Evolutionary conservation across 2,329 filamentous ascomycete genomes (phyloP), one percentile per base, ranked within the genome.

Genomic region (Fragosphaeria purpurea): DNA sequence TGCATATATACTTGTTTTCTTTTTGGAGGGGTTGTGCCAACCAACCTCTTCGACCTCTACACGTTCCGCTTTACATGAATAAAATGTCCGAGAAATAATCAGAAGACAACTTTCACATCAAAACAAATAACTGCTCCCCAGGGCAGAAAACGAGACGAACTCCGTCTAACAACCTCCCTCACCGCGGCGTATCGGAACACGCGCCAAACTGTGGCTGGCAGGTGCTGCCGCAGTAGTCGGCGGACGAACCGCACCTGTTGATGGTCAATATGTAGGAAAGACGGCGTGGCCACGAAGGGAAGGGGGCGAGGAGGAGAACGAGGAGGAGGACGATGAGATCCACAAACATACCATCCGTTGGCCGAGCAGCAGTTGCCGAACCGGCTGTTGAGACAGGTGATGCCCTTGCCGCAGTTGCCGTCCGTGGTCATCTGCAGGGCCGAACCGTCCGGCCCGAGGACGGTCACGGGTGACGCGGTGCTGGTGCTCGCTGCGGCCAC

Each of bases 301-400:
- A 22, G 22, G 22, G 35, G 7, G 35, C 2, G 35, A 37, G 11
- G 2, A 3, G 11, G 2, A 49, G 37, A 7, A 42, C 4, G 32
- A 43, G 39, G 38, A 32, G 13, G 7, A 41, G 9, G 13, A 34
- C 13, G 7, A 46, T 11, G 33, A 44, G 35, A 43, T 34, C 12
- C 41, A 52, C 47, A 22, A 44, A 11, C 35, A 7, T 11, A 56
- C 47, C 44, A 56, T 1, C 50, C 50, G 35, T 50, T 48, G 46
- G 13, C 13, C 12, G 46, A 48, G 48, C 55, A 56, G 50, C 55
- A 56, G 46, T 51, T 48, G 46, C 55, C 52, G 10, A 48, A 53
- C 11, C n/a, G 42, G 43, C 39, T 45, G 33, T 50, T 50, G 2
- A 43, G 12, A 22, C 54, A 56, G 33, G 48, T 53, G 7, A 37